Base-by-base conservation (phyloP, 495 filamentous ascomycete species). In the Cladorrhinum samala region DNA sequence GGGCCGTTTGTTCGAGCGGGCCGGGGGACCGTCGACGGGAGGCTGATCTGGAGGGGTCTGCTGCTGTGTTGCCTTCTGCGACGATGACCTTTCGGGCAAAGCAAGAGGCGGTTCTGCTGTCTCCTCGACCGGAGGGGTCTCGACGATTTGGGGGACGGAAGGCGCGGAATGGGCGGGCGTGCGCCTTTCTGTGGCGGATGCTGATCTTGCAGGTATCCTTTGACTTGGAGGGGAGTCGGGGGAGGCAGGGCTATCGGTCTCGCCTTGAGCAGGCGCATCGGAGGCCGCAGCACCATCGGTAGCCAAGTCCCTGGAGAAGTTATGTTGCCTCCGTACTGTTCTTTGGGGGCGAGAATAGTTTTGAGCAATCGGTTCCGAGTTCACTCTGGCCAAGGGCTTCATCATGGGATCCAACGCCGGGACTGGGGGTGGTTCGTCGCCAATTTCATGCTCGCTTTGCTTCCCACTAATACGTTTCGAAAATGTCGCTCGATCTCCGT, bases 281-380 rank as follows among this genome's bases (percentile, higher is more conserved):
- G 44, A 14, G 20, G 16, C 18, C 24, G 45, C 8, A n/a, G 51
- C 11, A 1, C 36, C 20, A 42, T 9, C 48, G 9, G 20, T 33
- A 16, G 52, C 36, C 5, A 23, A 27, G 6, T 72, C 71, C 45
- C 67, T 65, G 1, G 65, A 62, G 37, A 74, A 70, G 24, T 66
- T 68, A 52, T 78, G 71, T 37, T 73, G 67, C 46, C 72, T 67
- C 46, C 74, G 68, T 6, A 68, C 67, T 30, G 74, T 64, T 30
- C 70, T 68, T 24, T 70, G 73, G 13, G 78, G 77, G 11, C 75
- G 63, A 6, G 78, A 82, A 46, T 74, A 81, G 53, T 78, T 78
- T 54, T 80, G 76, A 7, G 83, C 74, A 14, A 83, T 73, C 17
- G 91, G 87, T 64, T 96, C 91, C 7, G 89, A 90, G 58, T 88